Conservation (phyloP, 2,329 filamentous ascomycete species). For the Diaporthe caulivora region DNA sequence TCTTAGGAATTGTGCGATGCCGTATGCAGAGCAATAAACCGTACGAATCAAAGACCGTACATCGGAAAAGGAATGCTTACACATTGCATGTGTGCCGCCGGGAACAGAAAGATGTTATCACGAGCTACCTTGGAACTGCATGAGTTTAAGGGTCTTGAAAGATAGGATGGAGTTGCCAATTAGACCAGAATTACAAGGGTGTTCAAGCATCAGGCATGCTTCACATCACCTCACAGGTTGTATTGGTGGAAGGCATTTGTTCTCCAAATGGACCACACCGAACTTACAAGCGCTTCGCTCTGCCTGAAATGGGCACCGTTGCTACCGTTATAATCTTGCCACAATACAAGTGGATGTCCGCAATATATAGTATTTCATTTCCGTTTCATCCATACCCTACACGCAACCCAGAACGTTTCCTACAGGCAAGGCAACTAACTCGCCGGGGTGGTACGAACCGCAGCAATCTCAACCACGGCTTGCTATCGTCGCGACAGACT, state of each 20-base stretch:
- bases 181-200: neutral
- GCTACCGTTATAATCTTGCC: slow-evolving; percentile 26
- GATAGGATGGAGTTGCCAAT: slow-evolving; percentile 20
- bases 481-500: slow-evolving; percentile 13
- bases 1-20: neutral
- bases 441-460: neutral
- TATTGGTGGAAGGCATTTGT: slow-evolving; percentile 17
- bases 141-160: slow-evolving; percentile 12
- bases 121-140: slow-evolving; percentile 5
- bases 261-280: slow-evolving; percentile 15
- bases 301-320: slow-evolving; percentile 18
- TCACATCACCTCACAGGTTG: neutral
- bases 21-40: too few relatives aligned
- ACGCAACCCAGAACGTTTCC: slow-evolving; percentile 24
- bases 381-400: slow-evolving; percentile 1
- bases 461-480: neutral
- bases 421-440: neutral
- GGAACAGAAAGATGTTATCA: neutral
- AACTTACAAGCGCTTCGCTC: neutral
- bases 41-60: neutral
- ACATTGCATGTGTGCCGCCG: neutral
- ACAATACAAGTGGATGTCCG: neutral
- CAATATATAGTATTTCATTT: slow-evolving; percentile 17
- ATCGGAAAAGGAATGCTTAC: neutral
- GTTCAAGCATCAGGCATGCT: slow-evolving; percentile 24